Evolutionary conservation across 495 filamentous ascomycete genomes (phyloP).

Genomic region (Gamarada debralockiae): DNA sequence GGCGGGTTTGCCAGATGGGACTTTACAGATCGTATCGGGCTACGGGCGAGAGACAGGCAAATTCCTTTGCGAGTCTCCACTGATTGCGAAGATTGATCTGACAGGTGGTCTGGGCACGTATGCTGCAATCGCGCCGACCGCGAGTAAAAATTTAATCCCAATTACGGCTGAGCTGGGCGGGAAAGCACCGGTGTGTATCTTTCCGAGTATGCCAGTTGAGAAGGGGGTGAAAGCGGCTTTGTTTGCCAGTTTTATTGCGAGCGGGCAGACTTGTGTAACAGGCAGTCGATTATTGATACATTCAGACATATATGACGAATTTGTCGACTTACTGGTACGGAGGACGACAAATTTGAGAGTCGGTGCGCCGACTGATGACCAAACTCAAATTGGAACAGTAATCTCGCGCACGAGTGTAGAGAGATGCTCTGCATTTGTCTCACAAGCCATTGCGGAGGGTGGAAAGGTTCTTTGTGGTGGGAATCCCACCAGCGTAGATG

Average conservation of each 20-base stretch:
- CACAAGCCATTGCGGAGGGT: constrained; percentile 27
- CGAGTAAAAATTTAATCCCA: constrained; percentile 46
- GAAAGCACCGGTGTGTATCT: constrained; percentile 49
- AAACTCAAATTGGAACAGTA: constrained; percentile 40
- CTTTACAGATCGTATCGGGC: constrained; percentile 46
- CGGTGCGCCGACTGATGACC: constrained; percentile 42
- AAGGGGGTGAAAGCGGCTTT: constrained; percentile 43
- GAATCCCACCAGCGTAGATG: constrained; percentile 30
- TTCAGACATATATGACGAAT: constrained; percentile 36
- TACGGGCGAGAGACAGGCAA: constrained; percentile 50
- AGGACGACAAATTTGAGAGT: constrained; percentile 32
- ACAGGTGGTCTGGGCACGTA: constrained; percentile 51
- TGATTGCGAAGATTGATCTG: constrained; percentile 57
- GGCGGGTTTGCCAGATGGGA: constrained; percentile 51
- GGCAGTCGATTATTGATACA: constrained; percentile 56
- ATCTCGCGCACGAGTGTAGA: constrained; percentile 35
- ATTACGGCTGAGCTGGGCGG: constrained; percentile 59
- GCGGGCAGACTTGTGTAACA: constrained; percentile 60
- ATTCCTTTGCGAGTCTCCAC: constrained; percentile 46
- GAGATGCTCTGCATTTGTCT: constrained; percentile 35
- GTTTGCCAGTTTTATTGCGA: constrained; percentile 54
- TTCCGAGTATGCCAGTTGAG: constrained; percentile 35
- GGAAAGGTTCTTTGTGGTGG: constrained; percentile 32
- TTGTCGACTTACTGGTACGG: constrained; percentile 29
- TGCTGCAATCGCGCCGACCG: constrained; percentile 40